Evolutionary conservation across 2,329 filamentous ascomycete genomes (phyloP).

Genomic region (Venturia carpophila): DNA sequence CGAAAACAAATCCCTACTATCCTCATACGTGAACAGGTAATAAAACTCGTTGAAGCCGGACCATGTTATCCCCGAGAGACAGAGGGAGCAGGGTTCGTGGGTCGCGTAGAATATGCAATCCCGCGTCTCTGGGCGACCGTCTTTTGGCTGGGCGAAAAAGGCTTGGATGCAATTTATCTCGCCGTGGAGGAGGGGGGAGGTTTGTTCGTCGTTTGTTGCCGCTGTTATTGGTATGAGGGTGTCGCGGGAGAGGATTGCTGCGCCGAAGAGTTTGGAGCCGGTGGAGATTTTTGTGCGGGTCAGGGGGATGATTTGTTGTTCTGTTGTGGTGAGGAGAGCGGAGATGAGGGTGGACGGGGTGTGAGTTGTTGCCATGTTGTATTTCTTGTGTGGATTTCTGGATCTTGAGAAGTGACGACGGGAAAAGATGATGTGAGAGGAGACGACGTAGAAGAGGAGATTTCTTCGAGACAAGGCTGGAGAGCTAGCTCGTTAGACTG

Average conservation of each 20-base stretch:
- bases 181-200: constrained; percentile 50
- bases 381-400: background rate
- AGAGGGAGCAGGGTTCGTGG: constrained; percentile 52
- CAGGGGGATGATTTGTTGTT: constrained; percentile 44
- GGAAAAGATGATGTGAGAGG: background rate
- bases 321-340: constrained; percentile 24
- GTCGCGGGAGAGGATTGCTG: constrained; percentile 43
- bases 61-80: constrained; percentile 52
- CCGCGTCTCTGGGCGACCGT: constrained; percentile 32
- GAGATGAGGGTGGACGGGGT: constrained; percentile 8
- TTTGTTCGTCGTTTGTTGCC: constrained; percentile 49
- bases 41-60: constrained; percentile 50
- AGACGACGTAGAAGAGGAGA: background rate
- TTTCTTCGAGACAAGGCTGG: background rate
- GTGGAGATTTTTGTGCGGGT: constrained; percentile 43
- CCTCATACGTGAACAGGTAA: constrained; percentile 53
- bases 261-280: constrained; percentile 51
- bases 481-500: background rate
- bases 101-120: constrained; percentile 53
- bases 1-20: constrained; percentile 48
- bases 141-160: constrained; percentile 37
- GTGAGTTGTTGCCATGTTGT: background rate
- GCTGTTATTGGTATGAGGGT: constrained; percentile 40
- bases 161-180: constrained; percentile 55
- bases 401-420: background rate